Evolutionary conservation across 2,329 filamentous ascomycete genomes (phyloP).

Genomic region (Alternaria dauci): DNA sequence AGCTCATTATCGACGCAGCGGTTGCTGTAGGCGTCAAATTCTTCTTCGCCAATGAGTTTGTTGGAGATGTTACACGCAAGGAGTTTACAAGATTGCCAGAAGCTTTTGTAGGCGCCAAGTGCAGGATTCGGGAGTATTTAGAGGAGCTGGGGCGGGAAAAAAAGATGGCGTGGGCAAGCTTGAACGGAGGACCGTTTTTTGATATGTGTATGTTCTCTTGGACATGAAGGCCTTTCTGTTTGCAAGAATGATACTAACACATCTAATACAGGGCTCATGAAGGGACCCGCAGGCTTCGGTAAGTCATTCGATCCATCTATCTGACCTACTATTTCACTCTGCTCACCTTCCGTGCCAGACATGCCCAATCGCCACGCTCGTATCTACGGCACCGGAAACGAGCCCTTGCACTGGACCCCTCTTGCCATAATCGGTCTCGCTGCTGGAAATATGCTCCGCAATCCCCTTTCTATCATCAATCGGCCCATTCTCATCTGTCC

Average conservation of each 20-base stretch:
- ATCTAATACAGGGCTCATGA: constrained; percentile 41
- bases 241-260: neutral
- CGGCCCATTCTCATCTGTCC: constrained; percentile 42
- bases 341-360: constrained; percentile 9
- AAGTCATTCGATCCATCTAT: neutral
- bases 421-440: constrained; percentile 36
- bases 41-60: constrained; percentile 49
- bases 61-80: constrained; percentile 35
- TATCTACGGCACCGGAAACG: constrained; percentile 48
- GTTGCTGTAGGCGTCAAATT: constrained; percentile 44
- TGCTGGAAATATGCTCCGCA: constrained; percentile 41
- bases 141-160: constrained; percentile 31
- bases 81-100: constrained; percentile 41
- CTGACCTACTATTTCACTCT: neutral
- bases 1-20: constrained; percentile 48
- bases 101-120: constrained; percentile 36
- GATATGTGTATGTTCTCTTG: constrained; percentile 46
- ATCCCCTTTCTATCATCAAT: constrained; percentile 34
- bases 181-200: constrained; percentile 50
- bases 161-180: constrained; percentile 40
- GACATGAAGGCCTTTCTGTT: neutral
- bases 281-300: constrained; percentile 47
- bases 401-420: constrained; percentile 44
- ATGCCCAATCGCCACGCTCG: constrained; percentile 37
- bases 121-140: constrained; percentile 38